These are phyloP conservation scores for Mycena metata DNA, from an alignment of 768 basidiomycete genomes.

Conservation along the genomic window DNA sequence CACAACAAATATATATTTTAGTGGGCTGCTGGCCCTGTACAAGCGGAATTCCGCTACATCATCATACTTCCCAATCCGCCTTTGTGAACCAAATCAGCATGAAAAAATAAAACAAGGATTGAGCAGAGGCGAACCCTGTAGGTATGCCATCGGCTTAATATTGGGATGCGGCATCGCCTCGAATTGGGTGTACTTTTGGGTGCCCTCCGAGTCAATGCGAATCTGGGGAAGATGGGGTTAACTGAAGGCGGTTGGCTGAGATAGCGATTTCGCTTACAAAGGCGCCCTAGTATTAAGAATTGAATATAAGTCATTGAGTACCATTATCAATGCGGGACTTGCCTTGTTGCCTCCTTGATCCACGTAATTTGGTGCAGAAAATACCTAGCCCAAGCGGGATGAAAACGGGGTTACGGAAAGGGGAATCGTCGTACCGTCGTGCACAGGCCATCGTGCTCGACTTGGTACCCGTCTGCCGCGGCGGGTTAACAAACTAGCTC, in stretches of 20 bases:
- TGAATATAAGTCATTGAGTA: too few species aligned
- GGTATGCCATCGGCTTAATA: constrained; percentile 94
- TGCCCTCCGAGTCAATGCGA: constrained; percentile 84
- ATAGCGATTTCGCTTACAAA: constrained; percentile 62
- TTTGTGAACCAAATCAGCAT: neutral
- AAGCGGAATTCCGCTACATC: constrained; percentile 60
- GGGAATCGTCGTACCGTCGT: constrained; percentile 74
- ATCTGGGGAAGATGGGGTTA: constrained; percentile 61
- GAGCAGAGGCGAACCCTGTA: constrained; percentile 45
- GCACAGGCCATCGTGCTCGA: constrained; percentile 95
- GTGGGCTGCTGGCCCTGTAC: constrained; percentile 15
- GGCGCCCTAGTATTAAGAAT: constrained; percentile 61
- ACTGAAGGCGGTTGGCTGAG: neutral
- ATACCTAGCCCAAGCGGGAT: constrained; percentile 66
- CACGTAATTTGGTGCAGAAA: constrained; percentile 96
- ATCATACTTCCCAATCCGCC: constrained; percentile 77
- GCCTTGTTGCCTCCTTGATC: constrained; percentile 90
- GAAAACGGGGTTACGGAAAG: constrained; percentile 31
- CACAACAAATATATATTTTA: constrained; percentile 31
- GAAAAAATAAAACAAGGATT: too few species aligned
- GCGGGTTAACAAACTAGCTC: neutral
- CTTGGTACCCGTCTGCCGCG: constrained; percentile 85
- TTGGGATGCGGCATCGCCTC: constrained; percentile 91
- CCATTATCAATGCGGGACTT: too few species aligned
- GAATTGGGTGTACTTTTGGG: constrained; percentile 83